Percentiles rank a stretch among this genome's conserved stretches.
These are phyloP conservation scores for Thymus quinquecostatus DNA, from an alignment of 257 asterid species.

Conservation along the genomic window DNA sequence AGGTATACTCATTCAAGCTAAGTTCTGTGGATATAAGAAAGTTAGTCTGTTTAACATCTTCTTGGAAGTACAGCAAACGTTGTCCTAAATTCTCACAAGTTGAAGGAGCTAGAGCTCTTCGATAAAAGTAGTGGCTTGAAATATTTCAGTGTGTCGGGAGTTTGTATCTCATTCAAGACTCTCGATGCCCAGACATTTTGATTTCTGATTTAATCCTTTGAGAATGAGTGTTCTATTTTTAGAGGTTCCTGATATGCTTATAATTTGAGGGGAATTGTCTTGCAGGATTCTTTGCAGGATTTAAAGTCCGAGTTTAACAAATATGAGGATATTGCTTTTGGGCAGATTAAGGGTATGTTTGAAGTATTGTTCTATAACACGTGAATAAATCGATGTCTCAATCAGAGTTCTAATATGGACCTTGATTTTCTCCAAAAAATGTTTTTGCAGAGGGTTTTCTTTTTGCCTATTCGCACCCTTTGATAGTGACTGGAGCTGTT, in stretches of 20 bases:
- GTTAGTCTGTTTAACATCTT: neutral
- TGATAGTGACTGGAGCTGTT: slow-evolving; percentile 64
- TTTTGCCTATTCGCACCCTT: slow-evolving; percentile 69
- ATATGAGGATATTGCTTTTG: slow-evolving; percentile 73
- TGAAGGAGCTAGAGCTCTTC: slow-evolving; percentile 13
- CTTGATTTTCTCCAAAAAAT: slow-evolving; percentile 15
- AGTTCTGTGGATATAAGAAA: slow-evolving; percentile 8
- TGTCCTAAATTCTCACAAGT: neutral
- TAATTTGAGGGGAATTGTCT: slow-evolving; percentile 37
- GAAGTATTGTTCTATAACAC: slow-evolving; percentile 14
- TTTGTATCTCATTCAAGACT: slow-evolving; percentile 1
- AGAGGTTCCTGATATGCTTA: slow-evolving; percentile 18
- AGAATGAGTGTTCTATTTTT: slow-evolving; percentile 1
- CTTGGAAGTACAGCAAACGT: neutral
- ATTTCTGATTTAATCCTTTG: slow-evolving; percentile 16
- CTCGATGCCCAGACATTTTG: slow-evolving; percentile 9
- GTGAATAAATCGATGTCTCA: slow-evolving; percentile 22
- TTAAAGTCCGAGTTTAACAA: slow-evolving; percentile 65
- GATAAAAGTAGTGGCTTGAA: slow-evolving; percentile 9
- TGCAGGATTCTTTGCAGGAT: slow-evolving; percentile 82
- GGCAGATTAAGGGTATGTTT: slow-evolving; percentile 73
- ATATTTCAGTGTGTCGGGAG: slow-evolving; percentile 17
- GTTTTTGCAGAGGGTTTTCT: slow-evolving; percentile 68
- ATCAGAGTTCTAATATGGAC: neutral
- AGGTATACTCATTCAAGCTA: slow-evolving; percentile 1